Conservation (phyloP, 441 rosid species). For the Kokia cookei region DNA sequence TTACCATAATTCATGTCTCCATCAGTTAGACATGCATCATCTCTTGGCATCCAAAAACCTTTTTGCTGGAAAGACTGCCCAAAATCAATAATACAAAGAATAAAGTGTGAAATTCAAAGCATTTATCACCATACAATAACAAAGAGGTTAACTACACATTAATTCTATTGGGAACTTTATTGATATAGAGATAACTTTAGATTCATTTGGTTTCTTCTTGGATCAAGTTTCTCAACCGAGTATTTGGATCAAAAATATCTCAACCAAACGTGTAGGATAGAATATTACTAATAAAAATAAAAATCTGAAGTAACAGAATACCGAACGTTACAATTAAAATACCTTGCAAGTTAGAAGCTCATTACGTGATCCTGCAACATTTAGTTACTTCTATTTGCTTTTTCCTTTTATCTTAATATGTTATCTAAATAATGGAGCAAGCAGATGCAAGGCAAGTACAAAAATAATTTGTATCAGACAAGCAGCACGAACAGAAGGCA, state of each 20-base stretch:
- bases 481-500: not conserved
- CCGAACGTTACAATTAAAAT: not conserved
- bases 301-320: not conserved
- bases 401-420: not conserved
- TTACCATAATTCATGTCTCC: constrained; percentile 27
- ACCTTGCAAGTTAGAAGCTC: not conserved
- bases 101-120: not conserved
- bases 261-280: not conserved
- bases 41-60: constrained; percentile 32
- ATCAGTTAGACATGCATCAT: constrained; percentile 22
- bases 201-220: not conserved
- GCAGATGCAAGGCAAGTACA: not conserved
- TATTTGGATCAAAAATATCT: not conserved
- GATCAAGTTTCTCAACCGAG: not conserved
- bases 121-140: not conserved
- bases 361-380: not conserved
- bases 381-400: not conserved
- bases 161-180: not conserved
- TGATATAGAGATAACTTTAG: not conserved
- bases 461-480: not conserved
- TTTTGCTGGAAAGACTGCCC: constrained; percentile 34
- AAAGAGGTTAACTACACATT: not conserved
- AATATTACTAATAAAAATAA: not conserved
- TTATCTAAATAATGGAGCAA: not conserved
- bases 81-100: constrained; percentile 2